Evolutionary conservation across 495 filamentous ascomycete genomes (phyloP), one percentile per base, ranked within the genome.

Genomic region (Evernia prunastri): DNA sequence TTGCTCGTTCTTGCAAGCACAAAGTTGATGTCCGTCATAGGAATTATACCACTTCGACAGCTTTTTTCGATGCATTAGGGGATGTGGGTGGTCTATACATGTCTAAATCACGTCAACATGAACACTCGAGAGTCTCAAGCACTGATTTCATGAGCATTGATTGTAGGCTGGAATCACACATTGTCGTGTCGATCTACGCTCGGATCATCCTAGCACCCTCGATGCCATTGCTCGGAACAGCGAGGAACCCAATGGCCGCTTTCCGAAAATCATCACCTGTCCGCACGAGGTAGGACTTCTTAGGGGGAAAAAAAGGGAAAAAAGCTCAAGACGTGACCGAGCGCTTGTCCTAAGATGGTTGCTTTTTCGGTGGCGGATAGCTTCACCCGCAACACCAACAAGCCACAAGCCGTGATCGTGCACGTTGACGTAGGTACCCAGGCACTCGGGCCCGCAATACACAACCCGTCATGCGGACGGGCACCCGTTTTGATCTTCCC

Each of bases 361-460:
- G 36, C 36, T 37, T 37, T 37, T 6, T 37, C 88, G 59, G 89
- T 89, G 84, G 88, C 88, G 40, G 88, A 91, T 72, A 88, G 88
- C 66, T 89, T 86, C 73, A 88, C 88, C 0, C 85, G 88, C 59
- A 71, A 87, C 13, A 90, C 87, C 53, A 78, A 82, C 59, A 82
- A 86, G 62, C 86, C 87, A 1, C 88, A 91, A 71, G 82, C 80
- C 63, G 87, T 90, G 5, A 87, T 91, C 68, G 84, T 91, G 8
- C 88, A 91, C 73, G 88, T 91, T 59, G 88, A 91, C 66, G 88
- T 91, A 20, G 88, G 88, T 31, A 91, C 88, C 1, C 88, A 91
- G 72, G 87, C 86, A 36, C 79, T 85, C 9, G 88, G 85, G 40
- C 86, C 87, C 0, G 88, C 87, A 9, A 83, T 91, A 7, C 88